phyloP scores from a whole-genome alignment of 805 yeast genomes.

The Candida pseudoglaebosa region DNA sequence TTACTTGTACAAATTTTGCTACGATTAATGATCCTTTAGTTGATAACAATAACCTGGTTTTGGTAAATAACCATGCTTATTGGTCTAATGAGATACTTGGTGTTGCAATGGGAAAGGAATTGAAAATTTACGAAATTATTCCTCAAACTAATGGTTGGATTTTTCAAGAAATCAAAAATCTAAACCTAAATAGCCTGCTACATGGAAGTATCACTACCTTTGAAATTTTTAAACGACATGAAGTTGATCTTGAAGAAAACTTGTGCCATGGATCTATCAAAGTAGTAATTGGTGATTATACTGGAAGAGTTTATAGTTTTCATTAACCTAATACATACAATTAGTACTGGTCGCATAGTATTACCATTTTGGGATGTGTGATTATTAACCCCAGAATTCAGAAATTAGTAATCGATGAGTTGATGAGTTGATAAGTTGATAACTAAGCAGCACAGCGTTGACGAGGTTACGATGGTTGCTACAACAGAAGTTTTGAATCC shows the following conservation, averaged over 20 bases:
- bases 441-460: no score
- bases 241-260: slow-evolving; percentile 33
- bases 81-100: slow-evolving; percentile 37
- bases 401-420: no score
- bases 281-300: slow-evolving; percentile 50
- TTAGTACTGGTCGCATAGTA: no score
- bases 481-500: neutral
- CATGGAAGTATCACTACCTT: slow-evolving; percentile 25
- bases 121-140: slow-evolving; percentile 21
- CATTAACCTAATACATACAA: neutral
- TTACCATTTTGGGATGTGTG: no score
- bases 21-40: slow-evolving; percentile 25
- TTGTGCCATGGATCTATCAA: slow-evolving; percentile 32
- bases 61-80: slow-evolving; percentile 24
- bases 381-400: no score
- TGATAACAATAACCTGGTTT: slow-evolving; percentile 19
- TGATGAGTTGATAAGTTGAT: no score
- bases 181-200: slow-evolving; percentile 7
- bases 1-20: slow-evolving; percentile 26
- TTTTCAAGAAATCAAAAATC: slow-evolving; percentile 7
- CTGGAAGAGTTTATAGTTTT: slow-evolving; percentile 44
- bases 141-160: slow-evolving; percentile 13
- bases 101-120: slow-evolving; percentile 15
- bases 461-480: neutral
- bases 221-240: slow-evolving; percentile 24